Evolutionary conservation across 2,329 filamentous ascomycete species (phyloP).

Genomic region (Thielaviopsis ethacetica): DNA sequence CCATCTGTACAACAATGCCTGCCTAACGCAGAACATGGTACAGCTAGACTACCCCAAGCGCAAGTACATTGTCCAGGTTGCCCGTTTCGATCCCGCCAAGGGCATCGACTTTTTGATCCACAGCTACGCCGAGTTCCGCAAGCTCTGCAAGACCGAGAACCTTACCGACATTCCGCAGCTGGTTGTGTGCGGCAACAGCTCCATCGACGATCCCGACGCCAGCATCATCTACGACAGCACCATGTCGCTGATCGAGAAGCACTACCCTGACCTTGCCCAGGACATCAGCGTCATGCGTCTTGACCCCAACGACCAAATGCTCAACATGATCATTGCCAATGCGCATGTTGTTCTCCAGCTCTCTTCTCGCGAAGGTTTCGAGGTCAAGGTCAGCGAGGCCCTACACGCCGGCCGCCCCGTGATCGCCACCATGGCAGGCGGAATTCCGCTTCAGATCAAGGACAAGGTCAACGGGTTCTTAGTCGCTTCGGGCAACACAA

Average conservation of each 20-base stretch:
- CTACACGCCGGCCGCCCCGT: constrained; percentile 65
- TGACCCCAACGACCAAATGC: constrained; percentile 61
- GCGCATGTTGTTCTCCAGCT: constrained; percentile 62
- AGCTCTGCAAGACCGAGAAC: constrained; percentile 36
- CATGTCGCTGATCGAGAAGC: constrained; percentile 45
- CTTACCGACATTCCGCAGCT: constrained; percentile 48
- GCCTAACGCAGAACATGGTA: constrained; percentile 43
- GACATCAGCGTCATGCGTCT: constrained; percentile 63
- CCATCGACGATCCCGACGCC: constrained; percentile 67
- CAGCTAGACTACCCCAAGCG: constrained; percentile 39
- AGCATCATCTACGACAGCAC: constrained; percentile 56
- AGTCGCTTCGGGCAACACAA: constrained; percentile 53
- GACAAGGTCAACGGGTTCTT: constrained; percentile 57
- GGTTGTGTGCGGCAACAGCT: constrained; percentile 62
- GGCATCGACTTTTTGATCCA: constrained; percentile 65
- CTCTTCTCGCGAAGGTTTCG: constrained; percentile 68
- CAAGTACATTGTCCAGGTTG: constrained; percentile 65
- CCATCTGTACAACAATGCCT: constrained; percentile 52
- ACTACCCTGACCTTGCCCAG: constrained; percentile 43
- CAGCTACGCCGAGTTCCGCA: constrained; percentile 57
- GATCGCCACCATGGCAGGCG: constrained; percentile 60
- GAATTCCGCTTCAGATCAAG: constrained; percentile 64
- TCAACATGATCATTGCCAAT: constrained; percentile 59
- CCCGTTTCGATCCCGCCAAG: constrained; percentile 71
- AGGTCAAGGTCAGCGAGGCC: constrained; percentile 74